These are phyloP conservation scores for Plasmodium billcollinsi DNA, from an alignment of 169 alveolate genomes.

Conservation along the genomic window DNA sequence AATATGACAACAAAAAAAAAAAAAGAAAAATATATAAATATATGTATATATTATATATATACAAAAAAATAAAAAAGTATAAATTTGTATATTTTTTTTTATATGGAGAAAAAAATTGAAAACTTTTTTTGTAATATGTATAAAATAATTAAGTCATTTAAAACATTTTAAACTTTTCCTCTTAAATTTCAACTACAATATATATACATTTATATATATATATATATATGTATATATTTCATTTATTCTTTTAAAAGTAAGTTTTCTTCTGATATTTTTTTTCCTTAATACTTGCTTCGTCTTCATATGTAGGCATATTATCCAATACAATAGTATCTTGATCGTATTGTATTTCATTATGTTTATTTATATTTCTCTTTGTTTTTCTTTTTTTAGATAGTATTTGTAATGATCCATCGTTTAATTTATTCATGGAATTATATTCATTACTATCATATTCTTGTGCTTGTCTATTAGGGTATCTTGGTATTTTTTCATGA, in stretches of 20 bases:
- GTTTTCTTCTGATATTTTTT: conserved; percentile 70
- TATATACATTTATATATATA: not conserved
- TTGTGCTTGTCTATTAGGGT: conserved; percentile 73
- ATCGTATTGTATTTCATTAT: conserved; percentile 26
- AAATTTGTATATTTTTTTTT: no score
- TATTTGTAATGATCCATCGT: conserved; percentile 69
- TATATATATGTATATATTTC: not conserved
- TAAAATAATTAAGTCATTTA: no score
- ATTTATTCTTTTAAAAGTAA: conserved; percentile 24
- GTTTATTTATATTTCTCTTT: conserved; percentile 14
- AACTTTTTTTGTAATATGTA: no score
- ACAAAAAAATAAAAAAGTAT: no score
- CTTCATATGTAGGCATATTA: conserved; percentile 76
- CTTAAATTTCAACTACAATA: not conserved
- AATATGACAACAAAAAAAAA: no score
- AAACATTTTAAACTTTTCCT: no score
- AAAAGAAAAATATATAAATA: no score
- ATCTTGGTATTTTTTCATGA: conserved; percentile 72
- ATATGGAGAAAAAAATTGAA: no score
- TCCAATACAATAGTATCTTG: conserved; percentile 70
- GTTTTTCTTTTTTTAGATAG: conserved; percentile 73
- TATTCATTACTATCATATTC: conserved; percentile 74
- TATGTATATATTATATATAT: no score
- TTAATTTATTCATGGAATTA: conserved; percentile 36
- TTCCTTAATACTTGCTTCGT: conserved; percentile 60